Percentiles rank a stretch among this genome's conserved stretches.
Evolutionary conservation across 2,329 filamentous ascomycete species (phyloP).

Genomic region (Helminthosporium solani): DNA sequence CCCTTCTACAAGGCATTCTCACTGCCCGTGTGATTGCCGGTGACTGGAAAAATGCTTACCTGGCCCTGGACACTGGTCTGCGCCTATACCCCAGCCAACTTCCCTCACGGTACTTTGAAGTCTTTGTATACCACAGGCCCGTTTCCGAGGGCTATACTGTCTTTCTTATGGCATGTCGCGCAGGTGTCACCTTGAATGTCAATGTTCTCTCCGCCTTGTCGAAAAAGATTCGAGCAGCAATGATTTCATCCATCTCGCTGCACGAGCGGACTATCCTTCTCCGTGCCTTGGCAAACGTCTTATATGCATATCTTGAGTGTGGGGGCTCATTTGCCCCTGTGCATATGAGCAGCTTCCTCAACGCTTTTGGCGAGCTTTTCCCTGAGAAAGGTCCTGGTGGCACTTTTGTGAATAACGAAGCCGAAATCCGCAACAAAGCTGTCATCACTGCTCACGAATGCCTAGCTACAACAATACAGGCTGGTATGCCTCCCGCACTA

Average conservation of each 20-base stretch:
- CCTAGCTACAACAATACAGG: conserved; percentile 25
- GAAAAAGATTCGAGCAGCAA: conserved; percentile 30
- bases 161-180: conserved; percentile 51
- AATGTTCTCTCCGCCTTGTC: conserved; percentile 37
- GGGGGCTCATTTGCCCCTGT: conserved; percentile 39
- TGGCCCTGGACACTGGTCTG: conserved; percentile 51
- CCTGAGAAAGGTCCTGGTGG: conserved; percentile 18
- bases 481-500: conserved; percentile 25
- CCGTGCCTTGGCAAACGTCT: conserved; percentile 44
- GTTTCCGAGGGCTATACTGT: conserved; percentile 50
- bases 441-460: conserved; percentile 26
- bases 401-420: conserved; percentile 20
- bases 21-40: conserved; percentile 49
- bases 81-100: conserved; percentile 49
- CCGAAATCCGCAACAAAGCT: conserved; percentile 23
- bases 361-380: conserved; percentile 31
- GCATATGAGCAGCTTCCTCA: conserved; percentile 43
- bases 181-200: conserved; percentile 40
- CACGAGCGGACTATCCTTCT: conserved; percentile 29
- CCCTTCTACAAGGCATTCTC: conserved; percentile 51
- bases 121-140: conserved; percentile 50
- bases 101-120: conserved; percentile 46
- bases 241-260: conserved; percentile 14
- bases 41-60: conserved; percentile 52
- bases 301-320: conserved; percentile 46